Base-by-base conservation (phyloP, 495 filamentous ascomycete species). In the Chaetomium cochliodes region DNA sequence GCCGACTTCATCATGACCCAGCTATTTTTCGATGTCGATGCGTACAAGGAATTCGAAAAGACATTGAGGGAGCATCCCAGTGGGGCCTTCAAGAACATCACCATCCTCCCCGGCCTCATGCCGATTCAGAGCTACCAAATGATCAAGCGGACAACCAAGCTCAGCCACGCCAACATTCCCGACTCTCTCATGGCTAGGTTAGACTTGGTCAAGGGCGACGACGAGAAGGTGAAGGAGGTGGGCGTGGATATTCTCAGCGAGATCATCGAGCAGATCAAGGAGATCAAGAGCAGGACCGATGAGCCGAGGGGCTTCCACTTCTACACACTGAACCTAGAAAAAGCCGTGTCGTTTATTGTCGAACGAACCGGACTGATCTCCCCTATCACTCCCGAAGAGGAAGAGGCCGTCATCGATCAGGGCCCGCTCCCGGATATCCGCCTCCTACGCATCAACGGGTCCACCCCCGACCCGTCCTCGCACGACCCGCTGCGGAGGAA, bases 1-100 rank as follows among this genome's bases (percentile, higher is more conserved):
- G 96, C 93, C 23, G 96, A 98, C 75, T 98, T 98, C 75, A 89
- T 98, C 73, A 96, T 98, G 91, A 98, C 96, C n/a, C 94, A 98
- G 73, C 81, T 98, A 26, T 98, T 97, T 78, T 98, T 93, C 74
- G 92, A 98, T 70, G 82, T 90, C 16, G 81, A 89, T 8, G 91
- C 90, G 18, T 98, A 93, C 74, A 80, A 85, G 52, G 79, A 79
- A 42, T 98, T 92, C 73, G 93, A 97, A 79, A 81, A 79, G 65
- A 83, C 83, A 69, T 80, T 98, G 67, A 83, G 94, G 61, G 85
- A 87, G 54, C 92, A 98, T 73, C 85, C 89, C 55, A 96, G 90
- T 51, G 92, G 92, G 3, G 84, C 85, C 9, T 97, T 98, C 78
- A 91, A 90, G 76, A 87, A 85, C 23, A 92, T 98, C 47, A 86